Evolutionary conservation across 192 early-diverging fungal species (phyloP), one percentile per base, ranked within the genome.

Genomic region (Thamnidium elegans): DNA sequence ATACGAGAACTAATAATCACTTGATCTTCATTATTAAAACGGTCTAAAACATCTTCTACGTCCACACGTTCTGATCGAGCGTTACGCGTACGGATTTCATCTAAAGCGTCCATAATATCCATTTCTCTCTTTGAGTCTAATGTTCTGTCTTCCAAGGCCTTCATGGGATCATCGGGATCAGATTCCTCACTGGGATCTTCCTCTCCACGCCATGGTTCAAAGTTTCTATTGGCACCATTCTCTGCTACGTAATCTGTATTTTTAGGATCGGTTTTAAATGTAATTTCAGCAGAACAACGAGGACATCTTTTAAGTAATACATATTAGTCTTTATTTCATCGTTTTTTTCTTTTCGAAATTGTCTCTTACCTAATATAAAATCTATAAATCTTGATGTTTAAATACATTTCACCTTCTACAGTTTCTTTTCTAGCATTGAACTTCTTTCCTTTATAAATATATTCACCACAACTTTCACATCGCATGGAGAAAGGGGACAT

Each of bases 401-500:
- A 79, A 70, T 91, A 94, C n/a, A 73, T 82, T 70, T 88, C 87
- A 10, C 83, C 84, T 46, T 87, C 76, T 3, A 88, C 89, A 1
- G 87, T 82, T 69, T 99, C 96, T 71, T 99, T 99, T 46, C 93
- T 81, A 26, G 95, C 96, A 72, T 99, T 98, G 81, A 99, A 98
- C 64, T 99, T 99, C 68, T 95, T 99, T 30, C 94, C 92, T 75
- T 96, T 95, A 78, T 93, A 94, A 46, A 99, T 90, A 78, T 92
- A 99, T 65, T 99, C 94, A 9, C 95, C 94, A 63, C 97, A 98
- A 7, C 91, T 91, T 44, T 82, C 83, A 79, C 97, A 99, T 45
- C 91, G 90, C 97, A 99, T 99, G 2, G 97, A 96, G 70, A 96
- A 99, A 7, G 97, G 97, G 4, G 97, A 87, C 91, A 97, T 97